Evolutionary conservation across 495 filamentous ascomycete species (phyloP).

Genomic region (Astrothelium subdiscretum): DNA sequence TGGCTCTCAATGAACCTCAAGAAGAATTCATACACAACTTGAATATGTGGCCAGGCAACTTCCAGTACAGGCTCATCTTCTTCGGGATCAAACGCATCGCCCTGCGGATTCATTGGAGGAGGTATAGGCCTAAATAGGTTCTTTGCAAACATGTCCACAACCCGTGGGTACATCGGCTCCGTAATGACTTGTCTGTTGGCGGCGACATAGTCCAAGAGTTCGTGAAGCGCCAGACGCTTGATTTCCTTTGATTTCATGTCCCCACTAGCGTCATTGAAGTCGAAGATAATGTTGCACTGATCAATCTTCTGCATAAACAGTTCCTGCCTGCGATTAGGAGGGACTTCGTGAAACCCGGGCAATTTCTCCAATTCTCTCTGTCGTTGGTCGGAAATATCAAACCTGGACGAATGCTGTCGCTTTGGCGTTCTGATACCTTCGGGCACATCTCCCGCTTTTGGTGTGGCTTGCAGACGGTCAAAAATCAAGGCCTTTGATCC

Average conservation of each 20-base stretch:
- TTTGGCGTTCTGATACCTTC: constrained; percentile 93
- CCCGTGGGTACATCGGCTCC: constrained; percentile 96
- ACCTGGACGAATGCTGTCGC: constrained; percentile 91
- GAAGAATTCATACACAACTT: constrained; percentile 99
- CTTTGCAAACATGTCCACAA: constrained; percentile 99
- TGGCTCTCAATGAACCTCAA: constrained; percentile 97
- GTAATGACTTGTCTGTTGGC: constrained; percentile 98
- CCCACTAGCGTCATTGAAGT: constrained; percentile 96
- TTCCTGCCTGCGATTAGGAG: constrained; percentile 87
- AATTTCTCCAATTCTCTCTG: constrained; percentile 94
- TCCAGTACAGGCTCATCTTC: constrained; percentile 97
- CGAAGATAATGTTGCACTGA: constrained; percentile 99
- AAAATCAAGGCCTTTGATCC: constrained; percentile 80
- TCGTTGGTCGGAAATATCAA: constrained; percentile 85
- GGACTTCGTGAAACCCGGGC: constrained; percentile 96
- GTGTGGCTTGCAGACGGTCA: constrained; percentile 82
- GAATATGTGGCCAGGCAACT: constrained; percentile 98
- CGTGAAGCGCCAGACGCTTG: constrained; percentile 92
- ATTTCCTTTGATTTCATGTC: constrained; percentile 99
- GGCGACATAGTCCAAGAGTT: constrained; percentile 94
- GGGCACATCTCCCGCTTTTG: constrained; percentile 67
- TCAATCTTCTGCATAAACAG: constrained; percentile 99
- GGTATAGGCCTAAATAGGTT: constrained; percentile 97
- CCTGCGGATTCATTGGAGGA: constrained; percentile 92
- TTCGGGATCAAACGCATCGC: constrained; percentile 96